Evolutionary conservation across 192 early-diverging fungal genomes (phyloP).

Genomic region (Coemansia sp.): DNA sequence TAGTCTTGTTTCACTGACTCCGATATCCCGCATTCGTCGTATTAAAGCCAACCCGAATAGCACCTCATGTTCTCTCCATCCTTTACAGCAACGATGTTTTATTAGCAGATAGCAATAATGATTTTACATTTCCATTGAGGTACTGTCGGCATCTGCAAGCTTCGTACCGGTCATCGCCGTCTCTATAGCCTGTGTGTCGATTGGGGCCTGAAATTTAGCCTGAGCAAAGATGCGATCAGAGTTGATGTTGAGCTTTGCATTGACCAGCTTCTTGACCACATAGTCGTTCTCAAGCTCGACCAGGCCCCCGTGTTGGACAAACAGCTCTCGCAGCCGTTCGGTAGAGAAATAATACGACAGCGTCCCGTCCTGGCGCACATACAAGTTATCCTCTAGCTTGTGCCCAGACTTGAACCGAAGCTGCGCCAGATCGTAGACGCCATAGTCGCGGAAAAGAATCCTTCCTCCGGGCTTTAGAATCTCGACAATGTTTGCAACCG

Average conservation of each 20-base stretch:
- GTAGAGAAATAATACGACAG: conserved; percentile 89
- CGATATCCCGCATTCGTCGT: too few relatives aligned
- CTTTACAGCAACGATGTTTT: too few relatives aligned
- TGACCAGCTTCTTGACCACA: conserved; percentile 69
- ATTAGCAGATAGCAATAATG: not conserved
- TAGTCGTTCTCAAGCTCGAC: conserved; percentile 63
- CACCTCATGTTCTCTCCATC: too few relatives aligned
- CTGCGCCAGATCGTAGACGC: conserved; percentile 96
- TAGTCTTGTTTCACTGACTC: too few relatives aligned
- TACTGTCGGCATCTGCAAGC: not conserved
- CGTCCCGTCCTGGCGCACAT: conserved; percentile 96
- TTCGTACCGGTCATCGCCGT: conserved; percentile 12
- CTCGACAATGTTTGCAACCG: conserved; percentile 78
- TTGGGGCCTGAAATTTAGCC: conserved; percentile 70
- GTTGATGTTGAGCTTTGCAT: conserved; percentile 64
- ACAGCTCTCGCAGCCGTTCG: conserved; percentile 61
- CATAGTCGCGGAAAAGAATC: conserved; percentile 93
- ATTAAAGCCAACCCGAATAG: too few relatives aligned
- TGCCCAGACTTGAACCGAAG: conserved; percentile 92
- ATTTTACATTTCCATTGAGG: not conserved
- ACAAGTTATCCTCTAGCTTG: conserved; percentile 91
- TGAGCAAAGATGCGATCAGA: conserved; percentile 76
- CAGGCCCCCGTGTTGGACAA: conserved; percentile 64
- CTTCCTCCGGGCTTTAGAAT: conserved; percentile 88
- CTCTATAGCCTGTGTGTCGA: conserved; percentile 25